phyloP scores from a whole-genome alignment of 2,329 filamentous ascomycete genomes.

The Xylaria sp. region DNA sequence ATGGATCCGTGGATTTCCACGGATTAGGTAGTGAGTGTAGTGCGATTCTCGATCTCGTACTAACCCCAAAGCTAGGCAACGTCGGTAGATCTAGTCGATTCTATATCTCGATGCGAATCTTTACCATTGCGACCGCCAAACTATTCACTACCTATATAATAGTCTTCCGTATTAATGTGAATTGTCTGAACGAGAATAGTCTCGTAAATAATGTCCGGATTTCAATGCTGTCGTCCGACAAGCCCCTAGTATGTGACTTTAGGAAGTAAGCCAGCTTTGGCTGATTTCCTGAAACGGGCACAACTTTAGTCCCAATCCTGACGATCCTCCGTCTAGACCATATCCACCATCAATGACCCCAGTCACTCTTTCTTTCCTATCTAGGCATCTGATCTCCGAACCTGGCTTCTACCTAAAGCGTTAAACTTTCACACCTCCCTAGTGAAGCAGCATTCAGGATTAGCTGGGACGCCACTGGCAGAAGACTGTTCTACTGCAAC shows the following conservation, averaged over 20 bases:
- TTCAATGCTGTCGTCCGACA: neutral
- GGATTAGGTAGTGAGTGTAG: neutral
- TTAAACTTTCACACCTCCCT: conserved; percentile 6
- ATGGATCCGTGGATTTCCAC: conserved; percentile 7
- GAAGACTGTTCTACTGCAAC: neutral
- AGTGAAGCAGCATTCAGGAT: conserved; percentile 14
- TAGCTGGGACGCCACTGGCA: conserved; percentile 3
- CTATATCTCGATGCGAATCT: neutral
- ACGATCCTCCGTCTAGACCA: conserved; percentile 14
- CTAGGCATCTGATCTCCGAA: conserved; percentile 27
- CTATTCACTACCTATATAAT: no score
- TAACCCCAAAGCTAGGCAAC: neutral
- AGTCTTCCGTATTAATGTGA: neutral
- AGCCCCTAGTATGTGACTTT: neutral
- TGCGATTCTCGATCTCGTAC: neutral
- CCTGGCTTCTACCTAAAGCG: conserved; percentile 3
- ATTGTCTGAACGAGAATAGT: neutral
- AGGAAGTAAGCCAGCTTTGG: neutral
- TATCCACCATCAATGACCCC: conserved; percentile 14
- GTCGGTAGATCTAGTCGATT: conserved; percentile 17
- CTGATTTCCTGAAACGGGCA: conserved; percentile 6
- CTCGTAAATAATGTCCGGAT: neutral
- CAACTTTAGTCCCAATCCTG: conserved; percentile 20
- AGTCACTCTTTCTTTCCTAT: conserved; percentile 25
- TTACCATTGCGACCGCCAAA: neutral